Conservation (phyloP, 2,329 filamentous ascomycete species). For the Sclerotinia sclerotiorum region DNA sequence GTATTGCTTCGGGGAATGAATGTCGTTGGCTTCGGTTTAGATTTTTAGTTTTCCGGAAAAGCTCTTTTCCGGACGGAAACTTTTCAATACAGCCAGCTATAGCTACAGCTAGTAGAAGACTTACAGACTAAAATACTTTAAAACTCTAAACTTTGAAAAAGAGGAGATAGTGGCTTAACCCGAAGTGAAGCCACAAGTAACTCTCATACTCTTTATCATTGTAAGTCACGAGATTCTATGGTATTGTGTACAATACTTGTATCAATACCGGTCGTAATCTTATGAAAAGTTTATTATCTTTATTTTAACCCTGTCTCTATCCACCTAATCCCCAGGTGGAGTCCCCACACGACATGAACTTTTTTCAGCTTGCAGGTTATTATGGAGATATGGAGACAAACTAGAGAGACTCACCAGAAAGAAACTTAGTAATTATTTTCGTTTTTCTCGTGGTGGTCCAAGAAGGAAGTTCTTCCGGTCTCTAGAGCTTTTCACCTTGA, state of each 20-base stretch:
- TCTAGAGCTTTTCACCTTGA: neutral
- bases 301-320: neutral
- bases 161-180: neutral
- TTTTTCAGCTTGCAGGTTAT: slow-evolving; percentile 1
- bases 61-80: neutral
- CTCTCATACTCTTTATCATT: neutral
- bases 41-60: neutral
- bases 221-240: neutral
- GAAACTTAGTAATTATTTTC: neutral
- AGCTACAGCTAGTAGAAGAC: neutral
- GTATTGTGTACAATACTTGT: neutral
- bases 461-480: neutral
- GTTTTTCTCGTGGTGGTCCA: neutral
- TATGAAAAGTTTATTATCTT: neutral
- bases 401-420: neutral
- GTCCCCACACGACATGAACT: slow-evolving; percentile 9
- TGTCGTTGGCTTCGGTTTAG: neutral
- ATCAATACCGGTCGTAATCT: neutral
- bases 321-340: slow-evolving; percentile 11
- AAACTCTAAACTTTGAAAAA: neutral
- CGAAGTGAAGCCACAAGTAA: neutral
- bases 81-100: neutral
- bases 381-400: slow-evolving; percentile 1
- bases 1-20: neutral
- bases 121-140: neutral